Conservation (phyloP, 805 yeast genomes). For the Cyberlindnera nakhonratchasimensis region DNA sequence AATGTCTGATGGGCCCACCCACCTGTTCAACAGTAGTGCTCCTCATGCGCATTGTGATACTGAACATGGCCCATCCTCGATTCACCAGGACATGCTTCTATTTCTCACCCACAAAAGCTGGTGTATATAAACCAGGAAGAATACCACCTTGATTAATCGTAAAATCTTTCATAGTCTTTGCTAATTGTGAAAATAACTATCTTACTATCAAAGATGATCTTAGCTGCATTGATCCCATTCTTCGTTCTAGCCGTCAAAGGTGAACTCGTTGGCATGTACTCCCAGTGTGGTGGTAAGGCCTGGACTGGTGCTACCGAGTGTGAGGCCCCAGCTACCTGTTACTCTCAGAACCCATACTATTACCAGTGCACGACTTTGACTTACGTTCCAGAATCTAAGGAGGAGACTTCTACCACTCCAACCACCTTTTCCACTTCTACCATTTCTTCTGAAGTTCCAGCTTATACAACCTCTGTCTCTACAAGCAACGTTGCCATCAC, state of each 20-base stretch:
- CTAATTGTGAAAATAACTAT: too few species aligned
- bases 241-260: constrained; percentile 2
- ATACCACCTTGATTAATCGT: too few species aligned
- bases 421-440: constrained; percentile 1
- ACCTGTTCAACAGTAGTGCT: too few species aligned
- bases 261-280: constrained; percentile 8
- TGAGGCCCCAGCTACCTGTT: constrained; percentile 24
- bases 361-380: constrained; percentile 24
- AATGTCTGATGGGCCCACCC: background rate
- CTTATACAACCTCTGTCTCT: constrained; percentile 1
- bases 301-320: constrained; percentile 18
- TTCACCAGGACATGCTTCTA: too few species aligned
- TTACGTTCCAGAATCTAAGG: background rate
- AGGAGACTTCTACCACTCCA: background rate
- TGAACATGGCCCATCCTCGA: too few species aligned
- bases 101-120: too few species aligned
- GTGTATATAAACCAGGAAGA: too few species aligned
- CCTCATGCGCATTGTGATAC: too few species aligned
- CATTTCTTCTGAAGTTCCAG: background rate
- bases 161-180: background rate
- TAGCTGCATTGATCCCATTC: constrained; percentile 1
- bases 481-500: background rate
- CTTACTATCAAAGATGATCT: background rate
- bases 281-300: constrained; percentile 14
- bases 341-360: constrained; percentile 25